phyloP scores from a whole-genome alignment of 2,329 filamentous ascomycete genomes.

The Botrytis porri region DNA sequence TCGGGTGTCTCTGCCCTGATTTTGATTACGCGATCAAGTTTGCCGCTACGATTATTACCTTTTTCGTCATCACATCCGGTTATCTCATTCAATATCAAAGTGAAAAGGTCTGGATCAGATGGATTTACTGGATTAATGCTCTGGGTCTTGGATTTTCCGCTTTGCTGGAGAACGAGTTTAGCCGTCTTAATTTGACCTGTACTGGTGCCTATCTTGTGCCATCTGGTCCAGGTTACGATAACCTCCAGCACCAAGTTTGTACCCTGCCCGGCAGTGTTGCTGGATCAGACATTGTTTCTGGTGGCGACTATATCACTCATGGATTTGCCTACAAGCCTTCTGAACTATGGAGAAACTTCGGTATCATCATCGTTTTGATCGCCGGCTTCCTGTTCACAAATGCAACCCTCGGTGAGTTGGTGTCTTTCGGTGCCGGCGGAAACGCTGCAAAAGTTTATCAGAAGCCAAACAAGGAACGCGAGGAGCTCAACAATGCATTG shows the following conservation, averaged over 20 bases:
- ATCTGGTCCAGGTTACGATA: constrained; percentile 63
- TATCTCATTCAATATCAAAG: constrained; percentile 79
- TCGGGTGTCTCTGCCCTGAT: constrained; percentile 72
- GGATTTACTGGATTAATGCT: constrained; percentile 77
- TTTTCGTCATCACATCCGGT: constrained; percentile 78
- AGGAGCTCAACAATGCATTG: constrained; percentile 62
- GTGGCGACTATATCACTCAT: constrained; percentile 64
- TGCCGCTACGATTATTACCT: constrained; percentile 72
- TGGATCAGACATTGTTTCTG: constrained; percentile 60
- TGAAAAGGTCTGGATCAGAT: constrained; percentile 72
- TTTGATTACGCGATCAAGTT: constrained; percentile 86
- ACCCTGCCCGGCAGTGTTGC: constrained; percentile 58
- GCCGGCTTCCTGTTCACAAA: constrained; percentile 73
- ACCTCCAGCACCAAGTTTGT: constrained; percentile 76
- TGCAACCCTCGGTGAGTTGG: constrained; percentile 72
- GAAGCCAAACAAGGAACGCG: constrained; percentile 65
- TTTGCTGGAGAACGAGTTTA: constrained; percentile 87
- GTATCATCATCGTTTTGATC: constrained; percentile 69
- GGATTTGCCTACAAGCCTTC: constrained; percentile 57
- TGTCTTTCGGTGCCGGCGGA: constrained; percentile 78
- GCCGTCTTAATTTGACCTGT: constrained; percentile 65
- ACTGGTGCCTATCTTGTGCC: constrained; percentile 67
- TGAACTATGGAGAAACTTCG: constrained; percentile 60
- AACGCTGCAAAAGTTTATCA: constrained; percentile 75
- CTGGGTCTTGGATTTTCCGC: constrained; percentile 72